Evolutionary conservation across 2,329 filamentous ascomycete genomes (phyloP), one percentile per base, ranked within the genome.

Genomic region (Exophiala dermatitidis): DNA sequence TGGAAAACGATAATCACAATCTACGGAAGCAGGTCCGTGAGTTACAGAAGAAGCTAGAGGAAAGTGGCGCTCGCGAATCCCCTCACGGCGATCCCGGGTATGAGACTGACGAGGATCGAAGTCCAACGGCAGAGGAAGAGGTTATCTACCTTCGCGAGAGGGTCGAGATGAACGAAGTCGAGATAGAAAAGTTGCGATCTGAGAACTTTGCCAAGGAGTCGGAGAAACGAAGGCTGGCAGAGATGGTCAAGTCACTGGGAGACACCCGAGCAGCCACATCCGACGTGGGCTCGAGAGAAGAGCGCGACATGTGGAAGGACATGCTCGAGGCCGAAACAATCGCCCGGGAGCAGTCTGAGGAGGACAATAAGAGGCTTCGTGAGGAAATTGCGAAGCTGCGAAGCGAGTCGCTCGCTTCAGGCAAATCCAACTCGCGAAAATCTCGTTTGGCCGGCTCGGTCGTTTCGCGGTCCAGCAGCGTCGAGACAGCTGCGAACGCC

Each of bases 261-360:
- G 81, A 81, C 46, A 72, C 72, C 33, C 71, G 73, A 60, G 64
- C 67, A 57, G 62, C 75, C 69, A 59, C 74, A 68, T 72, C 76
- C 64, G 66, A 78, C 67, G 57, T 76, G 65, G 67, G 80, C 71
- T 63, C 71, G 49, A 64, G 72, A 61, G 68, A 75, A 59, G 68
- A 77, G 67, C 67, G 75, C 66, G 89, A 94, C 58, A 91, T 96
- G 69, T 95, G 89, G 85, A 95, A 95, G 68, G 91, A 96, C 63
- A 81, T 97, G 57, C 79, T 96, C 29, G 89, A 96, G 66, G 88
- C 93, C 60, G 93, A 98, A 69, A 93, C 88, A 2, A 85, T 86
- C 2, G 83, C 90, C 31, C 82, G 91, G 53, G 91, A 96, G 69
- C 88, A 95, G 69, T 83, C 87, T 0, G 90, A 97, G 61, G 88